Evolutionary conservation across 192 early-diverging fungal species (phyloP), one percentile per base, ranked within the genome.

Genomic region (Podochytrium sp.): DNA sequence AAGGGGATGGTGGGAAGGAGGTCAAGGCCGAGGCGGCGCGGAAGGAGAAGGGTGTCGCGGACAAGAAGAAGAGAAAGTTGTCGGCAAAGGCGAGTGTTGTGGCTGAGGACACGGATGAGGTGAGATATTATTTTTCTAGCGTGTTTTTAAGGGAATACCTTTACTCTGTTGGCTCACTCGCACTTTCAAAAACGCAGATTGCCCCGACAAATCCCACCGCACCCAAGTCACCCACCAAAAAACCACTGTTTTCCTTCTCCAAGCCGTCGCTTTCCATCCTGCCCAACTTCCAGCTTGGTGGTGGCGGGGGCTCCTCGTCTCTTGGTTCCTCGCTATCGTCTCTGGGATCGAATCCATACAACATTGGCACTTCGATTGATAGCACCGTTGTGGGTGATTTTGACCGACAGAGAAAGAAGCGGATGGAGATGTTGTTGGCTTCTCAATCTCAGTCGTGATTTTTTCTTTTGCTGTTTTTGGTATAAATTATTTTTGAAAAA

Each of bases 21-120:
- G n/a, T n/a, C n/a, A n/a, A n/a, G n/a, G n/a, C n/a, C n/a, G n/a
- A n/a, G n/a, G n/a, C n/a, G n/a, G n/a, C n/a, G n/a, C n/a, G n/a
- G n/a, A n/a, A n/a, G n/a, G n/a, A n/a, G 10, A 83, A 79, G 3
- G 74, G 76, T 30, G 30, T 49, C 7, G 79, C 81, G 37, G 82
- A 77, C 37, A 40, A 20, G 76, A 86, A 83, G 42, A 81, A 80
- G 50, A 71, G 80, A 53, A 80, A 85, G 52, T 65, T 64, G 52
- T 55, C 2, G 39, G 32, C 50, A 23, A 65, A 29, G 35, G 47
- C 58, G 56, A 72, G 39, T 1, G 34, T 47, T n/a, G 40, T 52
- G 20, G 60, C 66, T 7, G 77, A 76, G 29, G 75, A 78, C 3
- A 73, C 71, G 2, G 81, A 84, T 33, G 77, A 81, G 65, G 84